Base-by-base conservation (phyloP, 106 monocot species). In the Gastrodia elata region DNA sequence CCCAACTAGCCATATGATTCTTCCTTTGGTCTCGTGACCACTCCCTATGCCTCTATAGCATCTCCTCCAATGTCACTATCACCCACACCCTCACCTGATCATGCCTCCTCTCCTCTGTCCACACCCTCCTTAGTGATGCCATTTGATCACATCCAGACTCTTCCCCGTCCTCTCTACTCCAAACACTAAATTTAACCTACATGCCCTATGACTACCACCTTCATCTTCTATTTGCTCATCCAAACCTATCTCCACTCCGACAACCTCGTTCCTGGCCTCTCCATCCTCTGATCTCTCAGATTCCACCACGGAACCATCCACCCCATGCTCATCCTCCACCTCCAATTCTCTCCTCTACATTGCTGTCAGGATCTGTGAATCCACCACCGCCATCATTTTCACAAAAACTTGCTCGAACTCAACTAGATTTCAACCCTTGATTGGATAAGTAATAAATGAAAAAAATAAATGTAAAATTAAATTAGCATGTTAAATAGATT, bases 171-270 rank as follows among this genome's bases (percentile, higher is more conserved):
- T 6, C 64, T 42, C 68, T 89, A 27, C 65, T 89, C 76, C 28
- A 70, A 39, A 67, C 79, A 25, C 84, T 91, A 9, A 76, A 77
- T 16, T 28, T 6, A 38, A 80, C 77, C 74, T 91, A 88, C 84
- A 61, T 80, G 44, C 24, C 43, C 34, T 91, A 74, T 74, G 91
- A 84, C 73, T 88, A 71, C 91, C n/a, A 85, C 91, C 36, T 80
- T 92, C 55, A 83, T 87, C 65, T 89, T 92, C 77, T 89, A 93
- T 72, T 84, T 89, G 26, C 77, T 93, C 18, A 74, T 93, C 77
- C 65, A 43, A 27, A 89, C 83, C 22, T 87, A 89, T 72, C 64
- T 93, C 34, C 58, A 59, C 6, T 64, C 78, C 56, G 71, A 75
- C 20, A 61, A 74, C 40, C 36, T 85, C 39, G 83, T 83, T 48